Conservation (phyloP, 2,329 filamentous ascomycete species). For the Raffaelea deltoideospora region DNA sequence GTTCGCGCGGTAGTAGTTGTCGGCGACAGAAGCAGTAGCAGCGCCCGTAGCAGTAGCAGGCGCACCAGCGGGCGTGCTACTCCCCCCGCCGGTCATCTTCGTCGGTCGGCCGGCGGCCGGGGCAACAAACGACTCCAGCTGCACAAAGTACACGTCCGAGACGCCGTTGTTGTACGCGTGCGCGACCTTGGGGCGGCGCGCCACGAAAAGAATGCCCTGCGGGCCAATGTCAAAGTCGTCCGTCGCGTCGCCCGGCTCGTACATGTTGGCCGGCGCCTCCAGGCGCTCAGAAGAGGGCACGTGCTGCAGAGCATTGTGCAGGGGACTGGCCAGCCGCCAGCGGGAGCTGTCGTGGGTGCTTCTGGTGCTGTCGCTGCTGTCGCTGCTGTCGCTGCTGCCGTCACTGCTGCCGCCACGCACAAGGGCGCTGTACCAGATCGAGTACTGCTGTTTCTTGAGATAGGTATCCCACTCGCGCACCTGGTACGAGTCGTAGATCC, state of each 20-base stretch:
- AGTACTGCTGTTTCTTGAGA: slow-evolving; percentile 15
- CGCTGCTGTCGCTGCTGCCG: neutral
- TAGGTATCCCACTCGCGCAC: slow-evolving; percentile 19
- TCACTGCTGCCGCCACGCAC: slow-evolving; percentile 1
- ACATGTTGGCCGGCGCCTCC: slow-evolving; percentile 16
- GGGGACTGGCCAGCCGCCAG: slow-evolving; percentile 16
- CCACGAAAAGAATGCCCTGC: slow-evolving; percentile 20
- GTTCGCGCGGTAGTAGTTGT: slow-evolving; percentile 7
- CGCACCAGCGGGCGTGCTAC: neutral
- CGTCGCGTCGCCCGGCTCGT: slow-evolving; percentile 10
- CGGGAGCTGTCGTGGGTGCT: too few relatives aligned
- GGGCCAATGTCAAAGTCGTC: slow-evolving; percentile 18
- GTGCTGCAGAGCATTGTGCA: slow-evolving; percentile 18
- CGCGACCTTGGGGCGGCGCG: slow-evolving; percentile 9
- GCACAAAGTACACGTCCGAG: slow-evolving; percentile 18
- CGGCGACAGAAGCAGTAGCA: neutral
- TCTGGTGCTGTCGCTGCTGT: slow-evolving; percentile 4
- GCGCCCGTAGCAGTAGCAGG: neutral
- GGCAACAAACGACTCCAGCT: slow-evolving; percentile 16
- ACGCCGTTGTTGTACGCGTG: slow-evolving; percentile 6
- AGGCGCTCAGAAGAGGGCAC: slow-evolving; percentile 13
- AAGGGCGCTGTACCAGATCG: slow-evolving; percentile 24
- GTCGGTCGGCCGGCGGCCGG: slow-evolving; percentile 9
- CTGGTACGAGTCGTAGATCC: slow-evolving; percentile 19
- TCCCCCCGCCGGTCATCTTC: slow-evolving; percentile 10